A percentile compares a stretch with the other conserved stretches of the same genome.
phyloP scores from a whole-genome alignment of 2,329 filamentous ascomycete species.

The Fulvia fulva region DNA sequence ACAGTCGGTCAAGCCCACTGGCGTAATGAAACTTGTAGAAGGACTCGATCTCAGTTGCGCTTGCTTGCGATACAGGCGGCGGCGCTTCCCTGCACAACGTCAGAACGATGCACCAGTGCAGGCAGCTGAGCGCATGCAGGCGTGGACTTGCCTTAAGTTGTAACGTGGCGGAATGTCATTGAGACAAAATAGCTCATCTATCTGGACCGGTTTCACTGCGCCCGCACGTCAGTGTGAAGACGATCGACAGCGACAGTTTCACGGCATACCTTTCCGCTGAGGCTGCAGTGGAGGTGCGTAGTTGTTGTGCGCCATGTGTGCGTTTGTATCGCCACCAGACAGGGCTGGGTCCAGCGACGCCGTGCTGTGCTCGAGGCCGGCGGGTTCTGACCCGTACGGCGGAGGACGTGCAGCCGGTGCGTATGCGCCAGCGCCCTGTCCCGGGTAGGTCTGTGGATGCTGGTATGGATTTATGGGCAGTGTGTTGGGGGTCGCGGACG shows the following conservation, averaged over 20 bases:
- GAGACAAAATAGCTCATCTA: constrained; percentile 68
- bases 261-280: constrained; percentile 28
- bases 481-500: neutral
- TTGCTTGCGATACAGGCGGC: constrained; percentile 42
- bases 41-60: constrained; percentile 65
- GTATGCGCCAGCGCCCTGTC: constrained; percentile 16
- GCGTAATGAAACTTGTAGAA: constrained; percentile 75
- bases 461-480: constrained; percentile 1
- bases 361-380: constrained; percentile 49
- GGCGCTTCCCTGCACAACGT: constrained; percentile 16
- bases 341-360: constrained; percentile 63
- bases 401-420: constrained; percentile 9
- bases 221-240: constrained; percentile 10
- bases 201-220: constrained; percentile 50
- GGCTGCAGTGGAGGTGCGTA: constrained; percentile 24
- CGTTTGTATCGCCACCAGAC: constrained; percentile 39
- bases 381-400: constrained; percentile 1
- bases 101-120: neutral
- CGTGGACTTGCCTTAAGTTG: constrained; percentile 5
- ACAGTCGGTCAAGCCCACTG: constrained; percentile 66
- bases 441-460: constrained; percentile 12
- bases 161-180: constrained; percentile 53
- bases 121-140: neutral
- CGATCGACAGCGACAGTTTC: neutral
- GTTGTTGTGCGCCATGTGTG: constrained; percentile 23